Conservation (phyloP, 2,329 filamentous ascomycete species). For the Colletotrichum horii region DNA sequence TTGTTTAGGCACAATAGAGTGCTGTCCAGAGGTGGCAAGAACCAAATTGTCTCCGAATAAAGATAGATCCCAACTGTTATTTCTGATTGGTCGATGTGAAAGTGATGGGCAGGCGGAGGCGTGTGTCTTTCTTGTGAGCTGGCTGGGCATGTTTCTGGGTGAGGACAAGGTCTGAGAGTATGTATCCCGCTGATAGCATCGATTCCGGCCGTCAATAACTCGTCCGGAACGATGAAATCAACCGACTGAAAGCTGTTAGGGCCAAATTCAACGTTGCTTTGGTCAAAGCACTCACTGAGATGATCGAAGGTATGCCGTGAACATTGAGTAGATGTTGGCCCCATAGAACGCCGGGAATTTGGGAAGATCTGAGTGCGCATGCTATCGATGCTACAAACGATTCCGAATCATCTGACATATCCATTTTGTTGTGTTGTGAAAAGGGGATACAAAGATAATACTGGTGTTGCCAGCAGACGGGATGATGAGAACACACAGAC, state of each 20-base stretch:
- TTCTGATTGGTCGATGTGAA: slow-evolving; percentile 19
- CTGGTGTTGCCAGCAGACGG: neutral
- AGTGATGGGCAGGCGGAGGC: slow-evolving; percentile 18
- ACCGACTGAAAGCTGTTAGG: slow-evolving; percentile 16
- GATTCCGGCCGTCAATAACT: slow-evolving; percentile 11
- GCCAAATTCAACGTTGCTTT: neutral
- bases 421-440: neutral
- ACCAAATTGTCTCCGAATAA: slow-evolving; percentile 29
- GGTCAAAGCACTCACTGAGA: slow-evolving; percentile 16
- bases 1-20: slow-evolving; percentile 12
- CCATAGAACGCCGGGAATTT: slow-evolving; percentile 26
- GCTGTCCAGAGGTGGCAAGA: slow-evolving; percentile 25
- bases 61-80: slow-evolving; percentile 25
- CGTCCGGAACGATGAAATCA: slow-evolving; percentile 27
- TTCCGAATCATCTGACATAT: slow-evolving; percentile 2
- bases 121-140: slow-evolving; percentile 21
- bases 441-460: neutral
- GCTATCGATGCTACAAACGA: slow-evolving; percentile 21
- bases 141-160: slow-evolving; percentile 10
- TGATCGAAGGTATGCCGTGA: slow-evolving; percentile 27
- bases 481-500: too few relatives aligned
- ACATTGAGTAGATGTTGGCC: slow-evolving; percentile 26
- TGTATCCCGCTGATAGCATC: slow-evolving; percentile 9
- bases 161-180: slow-evolving; percentile 18
- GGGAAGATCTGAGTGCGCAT: slow-evolving; percentile 19